These are phyloP conservation scores for Hyaloperonospora brassicae DNA, from an alignment of 352 stramenopile species.

Conservation along the genomic window DNA sequence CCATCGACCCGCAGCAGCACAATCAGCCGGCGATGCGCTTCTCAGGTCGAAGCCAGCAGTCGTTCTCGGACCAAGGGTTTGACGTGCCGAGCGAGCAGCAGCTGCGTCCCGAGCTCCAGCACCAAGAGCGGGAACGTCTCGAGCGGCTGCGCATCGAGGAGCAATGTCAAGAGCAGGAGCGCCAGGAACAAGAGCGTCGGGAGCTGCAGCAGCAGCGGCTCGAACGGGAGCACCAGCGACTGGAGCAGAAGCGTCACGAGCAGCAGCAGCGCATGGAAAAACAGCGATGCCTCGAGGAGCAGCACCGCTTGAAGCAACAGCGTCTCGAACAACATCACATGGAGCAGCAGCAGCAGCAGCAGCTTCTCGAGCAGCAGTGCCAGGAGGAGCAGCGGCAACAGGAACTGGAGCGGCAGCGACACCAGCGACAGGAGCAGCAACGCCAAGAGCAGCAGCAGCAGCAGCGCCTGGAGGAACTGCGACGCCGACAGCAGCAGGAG, in stretches of 20 bases:
- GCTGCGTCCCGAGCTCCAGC: constrained; percentile 10
- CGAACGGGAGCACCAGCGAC: constrained; percentile 17
- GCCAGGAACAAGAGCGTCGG: constrained; percentile 19
- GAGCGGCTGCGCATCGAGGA: constrained; percentile 17
- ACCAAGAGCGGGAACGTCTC: constrained; percentile 7
- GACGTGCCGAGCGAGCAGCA: constrained; percentile 27
- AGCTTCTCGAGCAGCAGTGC: constrained; percentile 18
- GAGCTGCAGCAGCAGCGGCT: constrained; percentile 26
- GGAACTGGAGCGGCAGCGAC: constrained; percentile 13
- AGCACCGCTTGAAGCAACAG: constrained; percentile 25
- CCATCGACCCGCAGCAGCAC: constrained; percentile 5
- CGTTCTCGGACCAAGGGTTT: constrained; percentile 38
- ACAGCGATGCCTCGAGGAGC: constrained; percentile 14
- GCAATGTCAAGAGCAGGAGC: constrained; percentile 24
- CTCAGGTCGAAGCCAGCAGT: constrained; percentile 19
- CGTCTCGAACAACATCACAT: constrained; percentile 21
- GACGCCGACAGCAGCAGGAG: constrained; percentile 28
- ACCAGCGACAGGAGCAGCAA: constrained; percentile 21
- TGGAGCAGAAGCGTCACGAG: constrained; percentile 12
- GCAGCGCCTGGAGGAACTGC: constrained; percentile 18
- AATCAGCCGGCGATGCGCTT: constrained; percentile 2
- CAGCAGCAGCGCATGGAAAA: constrained; percentile 8
- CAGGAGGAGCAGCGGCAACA: constrained; percentile 19
- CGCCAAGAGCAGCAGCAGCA: constrained; percentile 28
- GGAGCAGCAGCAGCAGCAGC: constrained; percentile 20